These are phyloP conservation scores for Obelidium mucronatum DNA, from an alignment of 192 early-diverging fungal genomes.

Conservation along the genomic window DNA sequence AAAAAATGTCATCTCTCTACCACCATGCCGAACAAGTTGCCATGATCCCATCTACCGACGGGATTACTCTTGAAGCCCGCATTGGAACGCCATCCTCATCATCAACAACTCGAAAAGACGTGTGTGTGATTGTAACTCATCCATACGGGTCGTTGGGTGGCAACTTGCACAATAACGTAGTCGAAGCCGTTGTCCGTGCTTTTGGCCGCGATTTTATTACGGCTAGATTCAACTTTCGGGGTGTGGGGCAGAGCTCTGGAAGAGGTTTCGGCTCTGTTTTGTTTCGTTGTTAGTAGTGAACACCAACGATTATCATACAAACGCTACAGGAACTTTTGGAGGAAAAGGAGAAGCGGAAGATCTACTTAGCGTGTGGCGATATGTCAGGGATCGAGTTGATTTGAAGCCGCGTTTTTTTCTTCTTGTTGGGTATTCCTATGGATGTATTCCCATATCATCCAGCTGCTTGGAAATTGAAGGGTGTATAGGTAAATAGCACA, in stretches of 20 bases:
- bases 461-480: slow-evolving; percentile 24
- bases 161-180: slow-evolving; percentile 37
- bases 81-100: slow-evolving; percentile 18
- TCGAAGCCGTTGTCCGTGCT: slow-evolving; percentile 11
- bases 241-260: slow-evolving; percentile 30
- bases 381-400: slow-evolving; percentile 19
- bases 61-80: slow-evolving; percentile 26
- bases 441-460: slow-evolving; percentile 11
- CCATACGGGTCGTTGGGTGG: slow-evolving; percentile 37
- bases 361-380: slow-evolving; percentile 27
- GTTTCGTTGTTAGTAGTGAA: neutral
- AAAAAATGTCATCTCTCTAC: too few relatives aligned
- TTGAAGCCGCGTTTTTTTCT: slow-evolving; percentile 15
- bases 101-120: slow-evolving; percentile 13
- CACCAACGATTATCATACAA: neutral
- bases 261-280: too few relatives aligned
- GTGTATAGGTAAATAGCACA: slow-evolving; percentile 11
- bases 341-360: slow-evolving; percentile 35
- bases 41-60: slow-evolving; percentile 19
- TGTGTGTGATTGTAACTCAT: slow-evolving; percentile 38
- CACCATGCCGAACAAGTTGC: slow-evolving; percentile 4
- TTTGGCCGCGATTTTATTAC: slow-evolving; percentile 24
- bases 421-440: slow-evolving; percentile 28
- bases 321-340: slow-evolving; percentile 12
- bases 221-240: slow-evolving; percentile 38